Evolutionary conservation across 2,329 filamentous ascomycete species (phyloP), one percentile per base, ranked within the genome.

Genomic region (Nothomitra cinnamomea): DNA sequence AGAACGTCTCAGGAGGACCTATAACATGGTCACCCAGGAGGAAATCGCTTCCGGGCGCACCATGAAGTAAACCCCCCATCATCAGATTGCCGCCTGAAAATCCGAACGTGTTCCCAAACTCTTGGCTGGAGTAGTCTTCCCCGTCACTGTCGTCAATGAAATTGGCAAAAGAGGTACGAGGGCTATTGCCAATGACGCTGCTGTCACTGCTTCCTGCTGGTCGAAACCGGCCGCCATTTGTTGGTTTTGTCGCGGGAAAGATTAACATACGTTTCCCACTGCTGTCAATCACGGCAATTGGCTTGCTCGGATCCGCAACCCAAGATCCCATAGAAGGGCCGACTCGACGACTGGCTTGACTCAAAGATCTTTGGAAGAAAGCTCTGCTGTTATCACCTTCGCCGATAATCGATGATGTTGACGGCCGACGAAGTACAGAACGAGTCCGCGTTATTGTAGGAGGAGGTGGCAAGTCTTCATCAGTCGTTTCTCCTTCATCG

Each of bases 1-100:
- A 88, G 65, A 87, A 88, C 6, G 84, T 83, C 66, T 88, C 84
- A 0, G 80, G 75, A 1, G 84, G 82, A 1, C 83, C 84, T 61
- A 86, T 73, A n/a, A 79, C 74, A 61, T 85, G 80, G 3, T 77
- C 78, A 58, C 68, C 69, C 38, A 73, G 68, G 22, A 69, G 65
- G 53, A 69, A 65, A 43, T 72, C 69, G 53, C 70, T 72, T 21
- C 69, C 68, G 21, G 64, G 62, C 35, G 61, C 60, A 24, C 62
- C 61, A 12, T 66, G 65, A 53, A 80, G 75, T 68, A 87, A 80
- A 60, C 81, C 82, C 50, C 82, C 82, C 69, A 89, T 80, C 84
- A 89, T 88, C 58, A 89, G 75, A 56, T 87, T 84, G 54, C 81
- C 80, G 17, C 80, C 78, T 56, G 83, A 81, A 63, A 74, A 79